Base-by-base conservation (phyloP, 1,284 basidiomycete genomes). In the Flammula alnicola region DNA sequence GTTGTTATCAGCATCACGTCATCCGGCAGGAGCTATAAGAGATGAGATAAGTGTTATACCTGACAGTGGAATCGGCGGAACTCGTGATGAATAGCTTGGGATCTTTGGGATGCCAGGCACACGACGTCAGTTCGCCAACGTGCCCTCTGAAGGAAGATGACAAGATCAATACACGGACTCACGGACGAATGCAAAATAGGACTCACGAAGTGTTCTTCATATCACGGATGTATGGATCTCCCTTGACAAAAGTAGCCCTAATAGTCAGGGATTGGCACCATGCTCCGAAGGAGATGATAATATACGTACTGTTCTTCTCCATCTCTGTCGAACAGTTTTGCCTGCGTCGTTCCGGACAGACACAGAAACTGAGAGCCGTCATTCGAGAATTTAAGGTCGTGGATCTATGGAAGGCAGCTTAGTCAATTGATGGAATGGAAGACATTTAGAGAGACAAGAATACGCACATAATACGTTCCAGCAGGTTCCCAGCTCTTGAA, bases 191-290 rank as follows among this genome's bases (percentile, higher is more conserved):
- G 38, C 44, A 25, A 43, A 50, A 39, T 31, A 42, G 38, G 29
- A 74, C 85, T 58, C 60, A 94, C 93, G 83, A 79, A 51, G 97
- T 99, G 64, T 98, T 88, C 69, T 94, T 93, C 93, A 99, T 97
- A 71, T 99, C 97, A 46, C 97, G 86, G 61, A 99, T 91, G 66
- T 98, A 99, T 55, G 91, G 92, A 71, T 99, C 97, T 27, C 97
- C 97, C 73, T 98, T 97, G 66, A 92, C 79, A 67, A 84, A 97
- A 57, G 90, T 89, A 53, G 86, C 85, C 66, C 92, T 94, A 67
- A 44, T 53, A 64, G 73, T 77, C 70, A 77, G 72, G 72, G 79
- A 65, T 76, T 74, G 66, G 70, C 68, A 75, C 69, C 60, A 68
- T 59, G 61, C 58, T 62, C 58, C 51, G 48, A 33, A 39, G 30